Evolutionary conservation across 306 rosid species (phyloP).

Genomic region (Rosa rugosa): DNA sequence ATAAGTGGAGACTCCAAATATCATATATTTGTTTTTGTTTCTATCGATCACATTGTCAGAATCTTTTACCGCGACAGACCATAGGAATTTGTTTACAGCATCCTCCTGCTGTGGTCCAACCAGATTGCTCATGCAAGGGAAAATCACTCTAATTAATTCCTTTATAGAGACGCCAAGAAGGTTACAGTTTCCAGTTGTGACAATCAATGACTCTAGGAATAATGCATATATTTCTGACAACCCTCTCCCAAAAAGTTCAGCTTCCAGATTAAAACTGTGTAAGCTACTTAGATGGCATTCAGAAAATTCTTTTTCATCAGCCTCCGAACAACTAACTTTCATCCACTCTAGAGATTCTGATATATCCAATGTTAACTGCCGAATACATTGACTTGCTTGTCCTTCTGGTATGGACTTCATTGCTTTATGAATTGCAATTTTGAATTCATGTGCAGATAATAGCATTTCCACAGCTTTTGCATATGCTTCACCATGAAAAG

Average conservation of each 20-base stretch:
- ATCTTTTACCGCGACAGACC: constrained; percentile 44
- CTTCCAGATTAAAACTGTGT: constrained; percentile 39
- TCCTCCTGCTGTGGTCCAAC: constrained; percentile 58
- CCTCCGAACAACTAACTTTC: constrained; percentile 35
- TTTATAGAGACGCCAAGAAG: constrained; percentile 60
- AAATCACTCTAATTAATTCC: constrained; percentile 48
- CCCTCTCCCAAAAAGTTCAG: constrained; percentile 77
- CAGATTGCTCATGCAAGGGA: constrained; percentile 66
- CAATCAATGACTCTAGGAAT: constrained; percentile 62
- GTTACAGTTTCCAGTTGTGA: constrained; percentile 68
- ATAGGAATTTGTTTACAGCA: constrained; percentile 54
- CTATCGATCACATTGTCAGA: constrained; percentile 33
- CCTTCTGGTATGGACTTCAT: constrained; percentile 83
- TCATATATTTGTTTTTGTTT: constrained; percentile 41
- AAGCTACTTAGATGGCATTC: constrained; percentile 8
- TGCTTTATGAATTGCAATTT: constrained; percentile 51
- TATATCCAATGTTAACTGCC: constrained; percentile 56
- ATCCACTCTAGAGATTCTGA: constrained; percentile 75
- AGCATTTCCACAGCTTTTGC: constrained; percentile 65
- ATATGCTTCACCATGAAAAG: constrained; percentile 44
- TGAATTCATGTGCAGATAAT: constrained; percentile 57
- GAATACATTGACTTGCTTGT: constrained; percentile 67
- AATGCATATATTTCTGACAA: constrained; percentile 71
- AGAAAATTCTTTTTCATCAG: constrained; percentile 33
- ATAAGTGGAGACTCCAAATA: constrained; percentile 53